phyloP scores from a whole-genome alignment of 169 alveolate species.

The Eimeria tenella region DNA sequence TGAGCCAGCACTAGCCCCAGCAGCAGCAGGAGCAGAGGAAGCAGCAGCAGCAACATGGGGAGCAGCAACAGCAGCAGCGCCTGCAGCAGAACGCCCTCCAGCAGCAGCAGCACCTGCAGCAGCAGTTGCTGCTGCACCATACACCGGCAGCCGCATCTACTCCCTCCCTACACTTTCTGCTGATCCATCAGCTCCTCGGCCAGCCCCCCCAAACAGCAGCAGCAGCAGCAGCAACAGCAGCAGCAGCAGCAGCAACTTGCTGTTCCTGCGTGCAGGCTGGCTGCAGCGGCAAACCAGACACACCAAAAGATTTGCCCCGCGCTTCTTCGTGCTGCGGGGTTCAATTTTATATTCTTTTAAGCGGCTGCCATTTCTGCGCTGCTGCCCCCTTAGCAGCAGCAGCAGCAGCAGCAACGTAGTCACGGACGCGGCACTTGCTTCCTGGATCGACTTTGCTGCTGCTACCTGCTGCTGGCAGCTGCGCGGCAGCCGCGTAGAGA shows the following conservation, averaged over 20 bases:
- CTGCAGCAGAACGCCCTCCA: neutral
- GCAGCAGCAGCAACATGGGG: conserved; percentile 5
- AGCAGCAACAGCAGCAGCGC: neutral
- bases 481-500: neutral
- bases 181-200: neutral
- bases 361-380: conserved; percentile 29
- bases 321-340: conserved; percentile 48
- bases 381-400: conserved; percentile 18
- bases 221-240: conserved; percentile 27
- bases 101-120: neutral
- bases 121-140: neutral
- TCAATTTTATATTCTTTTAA: conserved; percentile 52
- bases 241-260: conserved; percentile 22
- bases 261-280: conserved; percentile 58
- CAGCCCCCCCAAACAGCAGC: conserved; percentile 1
- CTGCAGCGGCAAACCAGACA: conserved; percentile 72
- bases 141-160: neutral
- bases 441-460: conserved; percentile 62
- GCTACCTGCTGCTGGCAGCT: conserved; percentile 75
- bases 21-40: neutral
- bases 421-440: conserved; percentile 15
- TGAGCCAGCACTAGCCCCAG: neutral
- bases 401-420: neutral
- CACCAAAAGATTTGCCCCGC: conserved; percentile 51
- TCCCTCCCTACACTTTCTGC: neutral